phyloP scores from a whole-genome alignment of 1,284 basidiomycete species.

The Athelia sp. region DNA sequence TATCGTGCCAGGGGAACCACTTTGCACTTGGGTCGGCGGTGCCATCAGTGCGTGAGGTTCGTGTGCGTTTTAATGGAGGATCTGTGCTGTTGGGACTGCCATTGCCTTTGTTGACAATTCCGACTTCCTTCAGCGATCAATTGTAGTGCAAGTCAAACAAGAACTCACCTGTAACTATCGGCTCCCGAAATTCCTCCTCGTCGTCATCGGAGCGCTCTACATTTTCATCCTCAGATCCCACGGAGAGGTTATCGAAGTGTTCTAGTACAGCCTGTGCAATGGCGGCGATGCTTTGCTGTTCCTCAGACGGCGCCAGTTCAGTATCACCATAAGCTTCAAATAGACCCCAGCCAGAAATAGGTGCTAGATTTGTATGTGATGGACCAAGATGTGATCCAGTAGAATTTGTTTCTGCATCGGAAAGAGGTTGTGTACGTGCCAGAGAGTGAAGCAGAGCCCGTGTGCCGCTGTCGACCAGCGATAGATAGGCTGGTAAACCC shows the following conservation, averaged over 20 bases:
- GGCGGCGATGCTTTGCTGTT: neutral
- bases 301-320: neutral
- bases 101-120: neutral
- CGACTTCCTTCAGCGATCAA: neutral
- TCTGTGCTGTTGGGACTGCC: neutral
- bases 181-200: neutral
- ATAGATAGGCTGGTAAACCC: neutral
- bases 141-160: neutral
- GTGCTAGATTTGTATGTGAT: neutral
- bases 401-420: too few species aligned
- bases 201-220: neutral
- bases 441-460: neutral
- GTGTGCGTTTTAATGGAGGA: neutral
- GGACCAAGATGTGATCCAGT: too few species aligned
- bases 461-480: neutral
- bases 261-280: neutral
- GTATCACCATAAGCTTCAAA: neutral
- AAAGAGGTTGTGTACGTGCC: neutral
- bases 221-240: neutral
- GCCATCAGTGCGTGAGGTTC: conserved; percentile 10
- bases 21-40: conserved; percentile 6
- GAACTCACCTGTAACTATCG: neutral
- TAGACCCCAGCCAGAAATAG: neutral
- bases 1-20: conserved; percentile 6
- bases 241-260: neutral